Percentiles rank a stretch among this genome's conserved stretches.
Conservation (phyloP, 805 yeast species). For the Metschnikowia baotianmanensis region DNA sequence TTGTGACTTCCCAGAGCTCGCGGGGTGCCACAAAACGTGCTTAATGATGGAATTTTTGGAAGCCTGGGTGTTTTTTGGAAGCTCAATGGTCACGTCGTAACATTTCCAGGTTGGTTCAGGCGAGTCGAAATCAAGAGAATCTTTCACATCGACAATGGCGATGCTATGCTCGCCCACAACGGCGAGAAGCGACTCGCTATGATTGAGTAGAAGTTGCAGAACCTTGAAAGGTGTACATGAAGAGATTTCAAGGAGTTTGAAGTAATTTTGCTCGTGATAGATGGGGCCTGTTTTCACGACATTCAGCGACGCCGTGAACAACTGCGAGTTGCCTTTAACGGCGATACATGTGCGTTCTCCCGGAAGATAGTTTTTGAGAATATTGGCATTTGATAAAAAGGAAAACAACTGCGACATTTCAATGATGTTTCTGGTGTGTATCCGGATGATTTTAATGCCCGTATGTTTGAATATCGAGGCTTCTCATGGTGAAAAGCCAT, state of each 20-base stretch:
- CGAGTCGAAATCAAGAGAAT: slow-evolving; percentile 1
- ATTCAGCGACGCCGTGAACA: slow-evolving; percentile 13
- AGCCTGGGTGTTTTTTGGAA: neutral
- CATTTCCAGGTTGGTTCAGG: slow-evolving; percentile 6
- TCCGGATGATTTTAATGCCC: too few relatives aligned
- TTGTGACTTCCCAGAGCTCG: slow-evolving; percentile 13
- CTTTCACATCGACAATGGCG: slow-evolving; percentile 11
- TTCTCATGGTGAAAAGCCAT: too few relatives aligned
- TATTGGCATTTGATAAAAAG: slow-evolving; percentile 7
- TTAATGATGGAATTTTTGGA: neutral
- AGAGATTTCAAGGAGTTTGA: slow-evolving; percentile 7
- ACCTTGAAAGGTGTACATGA: slow-evolving; percentile 8
- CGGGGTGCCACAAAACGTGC: slow-evolving; percentile 18
- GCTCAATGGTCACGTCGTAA: slow-evolving; percentile 1
- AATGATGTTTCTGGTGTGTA: too few relatives aligned
- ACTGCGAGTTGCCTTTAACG: slow-evolving; percentile 12
- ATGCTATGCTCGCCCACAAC: slow-evolving; percentile 11
- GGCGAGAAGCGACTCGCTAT: slow-evolving; percentile 13
- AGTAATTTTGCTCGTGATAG: slow-evolving; percentile 5
- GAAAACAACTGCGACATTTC: slow-evolving; percentile 3
- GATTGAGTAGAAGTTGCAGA: slow-evolving; percentile 10
- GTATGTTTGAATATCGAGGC: too few relatives aligned
- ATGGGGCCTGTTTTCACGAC: slow-evolving; percentile 13
- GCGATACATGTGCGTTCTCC: slow-evolving; percentile 5
- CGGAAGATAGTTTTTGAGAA: slow-evolving; percentile 7